phyloP scores from a whole-genome alignment of 768 basidiomycete species.

The Suillus luteus region DNA sequence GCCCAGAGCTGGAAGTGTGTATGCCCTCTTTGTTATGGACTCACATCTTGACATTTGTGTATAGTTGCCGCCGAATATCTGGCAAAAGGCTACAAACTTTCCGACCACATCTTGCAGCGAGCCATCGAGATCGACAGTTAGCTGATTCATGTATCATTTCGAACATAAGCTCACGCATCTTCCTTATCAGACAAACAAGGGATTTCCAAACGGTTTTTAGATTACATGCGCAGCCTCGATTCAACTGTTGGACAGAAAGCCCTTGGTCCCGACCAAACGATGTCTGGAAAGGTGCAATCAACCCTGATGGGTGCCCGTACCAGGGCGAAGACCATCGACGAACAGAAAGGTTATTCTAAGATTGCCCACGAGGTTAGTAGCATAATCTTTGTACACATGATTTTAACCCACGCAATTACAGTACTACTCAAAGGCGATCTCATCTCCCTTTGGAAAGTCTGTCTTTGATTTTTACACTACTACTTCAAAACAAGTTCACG shows the following conservation, averaged over 20 bases:
- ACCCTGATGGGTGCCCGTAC: conserved; percentile 63
- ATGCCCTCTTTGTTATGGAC: neutral
- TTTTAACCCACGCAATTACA: conserved; percentile 27
- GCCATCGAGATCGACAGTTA: conserved; percentile 81
- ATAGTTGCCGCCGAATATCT: conserved; percentile 92
- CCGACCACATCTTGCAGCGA: conserved; percentile 74
- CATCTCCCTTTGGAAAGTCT: conserved; percentile 76
- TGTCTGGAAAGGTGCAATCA: conserved; percentile 71
- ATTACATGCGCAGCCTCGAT: conserved; percentile 77
- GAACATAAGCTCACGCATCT: neutral
- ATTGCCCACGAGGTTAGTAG: conserved; percentile 61
- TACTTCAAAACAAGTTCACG: conserved; percentile 84
- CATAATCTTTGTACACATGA: neutral
- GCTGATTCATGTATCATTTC: conserved; percentile 12
- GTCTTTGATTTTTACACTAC: conserved; percentile 83
- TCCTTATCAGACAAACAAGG: conserved; percentile 68
- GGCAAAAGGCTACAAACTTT: conserved; percentile 83
- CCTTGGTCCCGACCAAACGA: conserved; percentile 79
- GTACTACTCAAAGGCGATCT: conserved; percentile 79
- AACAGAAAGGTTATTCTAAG: conserved; percentile 77
- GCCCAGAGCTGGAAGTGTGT: conserved; percentile 81
- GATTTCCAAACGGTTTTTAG: conserved; percentile 83
- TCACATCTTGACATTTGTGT: conserved; percentile 10
- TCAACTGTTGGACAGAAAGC: conserved; percentile 65
- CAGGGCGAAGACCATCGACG: conserved; percentile 75